These are phyloP conservation scores for Phytophthora idaei DNA, from an alignment of 352 stramenopile genomes.

Conservation along the genomic window DNA sequence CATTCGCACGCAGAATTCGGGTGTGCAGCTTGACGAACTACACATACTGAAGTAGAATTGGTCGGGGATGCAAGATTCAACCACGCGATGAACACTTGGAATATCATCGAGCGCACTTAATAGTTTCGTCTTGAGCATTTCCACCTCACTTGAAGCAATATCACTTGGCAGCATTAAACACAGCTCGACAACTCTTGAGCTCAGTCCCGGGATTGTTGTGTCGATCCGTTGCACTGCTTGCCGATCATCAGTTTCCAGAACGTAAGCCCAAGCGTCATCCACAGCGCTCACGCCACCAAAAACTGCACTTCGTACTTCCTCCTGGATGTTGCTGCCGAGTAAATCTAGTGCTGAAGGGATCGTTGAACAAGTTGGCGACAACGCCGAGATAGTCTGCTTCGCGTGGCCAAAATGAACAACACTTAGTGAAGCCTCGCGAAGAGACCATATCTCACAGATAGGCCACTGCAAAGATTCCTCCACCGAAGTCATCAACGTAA, in stretches of 20 bases:
- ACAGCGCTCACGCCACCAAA: constrained; percentile 18
- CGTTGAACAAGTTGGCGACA: constrained; percentile 11
- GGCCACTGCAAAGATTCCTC: constrained; percentile 25
- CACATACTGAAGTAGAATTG: constrained; percentile 40
- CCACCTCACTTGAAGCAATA: constrained; percentile 3
- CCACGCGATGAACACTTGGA: constrained; percentile 11
- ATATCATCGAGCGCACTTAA: constrained; percentile 7
- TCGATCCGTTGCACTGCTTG: constrained; percentile 37
- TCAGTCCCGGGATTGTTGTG: constrained; percentile 39
- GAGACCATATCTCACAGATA: constrained; percentile 12
- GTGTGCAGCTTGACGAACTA: constrained; percentile 15
- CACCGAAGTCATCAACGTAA: constrained; percentile 37
- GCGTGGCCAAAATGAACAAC: constrained; percentile 9
- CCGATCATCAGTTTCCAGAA: constrained; percentile 7
- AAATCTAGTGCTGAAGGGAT: constrained; percentile 27
- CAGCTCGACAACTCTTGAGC: constrained; percentile 36
- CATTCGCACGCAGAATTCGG: constrained; percentile 42
- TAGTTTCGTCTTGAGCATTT: constrained; percentile 20
- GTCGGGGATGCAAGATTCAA: constrained; percentile 14
- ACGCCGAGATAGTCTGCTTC: constrained; percentile 3
- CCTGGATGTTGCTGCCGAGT: constrained; percentile 31
- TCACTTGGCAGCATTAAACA: constrained; percentile 24
- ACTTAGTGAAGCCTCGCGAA: constrained; percentile 15
- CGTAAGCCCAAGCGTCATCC: constrained; percentile 15
- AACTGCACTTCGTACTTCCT: constrained; percentile 29